Evolutionary conservation across 768 basidiomycete species (phyloP), one percentile per base, ranked within the genome.

Genomic region (Tephrocybe rancida): DNA sequence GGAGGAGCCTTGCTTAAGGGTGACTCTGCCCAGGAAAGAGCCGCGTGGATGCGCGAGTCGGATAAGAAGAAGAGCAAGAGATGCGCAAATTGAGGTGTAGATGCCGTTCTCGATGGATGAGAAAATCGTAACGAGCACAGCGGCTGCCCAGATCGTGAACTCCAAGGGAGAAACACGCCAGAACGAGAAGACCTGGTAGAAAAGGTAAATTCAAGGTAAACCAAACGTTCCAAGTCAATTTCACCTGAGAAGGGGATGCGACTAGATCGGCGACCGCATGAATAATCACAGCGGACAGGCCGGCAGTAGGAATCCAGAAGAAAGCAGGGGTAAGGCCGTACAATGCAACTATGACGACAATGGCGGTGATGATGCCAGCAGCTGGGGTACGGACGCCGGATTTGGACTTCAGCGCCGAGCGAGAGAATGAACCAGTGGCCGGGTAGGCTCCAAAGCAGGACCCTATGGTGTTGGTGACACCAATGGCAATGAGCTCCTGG

Each of bases 351-450:
- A 98, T 80, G 60, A 98, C 96, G 41, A 95, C 86, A 32, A 96
- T 68, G 24, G 92, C 88, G 19, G 93, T 89, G 60, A 90, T 66
- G 53, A 95, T 79, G 52, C 97, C 97, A 10, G 91, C 94, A 9
- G 87, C 79, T 7, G 97, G 97, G 2, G 97, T 98, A 48, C 96
- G 85, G n/a, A 98, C 96, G 44, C 97, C 97, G 0, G 92, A 95
- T 70, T 96, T 98, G 26, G 91, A 86, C 72, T 97, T 95, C 65
- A 99, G 77, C 2, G 97, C 97, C 2, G 95, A 91, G n/a, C 97
- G 90, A 34, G 95, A 97, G 82, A 99, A 99, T 1, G 95, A 98
- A 1, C 97, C 97, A 11, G 97, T 99, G 0, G 96, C 92, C 8
- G 97, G 95, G 69, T 97, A 98, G 0, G 95, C 96, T 42, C 78